Percentiles rank a stretch among this genome's conserved stretches.
Conservation (phyloP, 768 basidiomycete genomes). For the Amanita rimosa region DNA sequence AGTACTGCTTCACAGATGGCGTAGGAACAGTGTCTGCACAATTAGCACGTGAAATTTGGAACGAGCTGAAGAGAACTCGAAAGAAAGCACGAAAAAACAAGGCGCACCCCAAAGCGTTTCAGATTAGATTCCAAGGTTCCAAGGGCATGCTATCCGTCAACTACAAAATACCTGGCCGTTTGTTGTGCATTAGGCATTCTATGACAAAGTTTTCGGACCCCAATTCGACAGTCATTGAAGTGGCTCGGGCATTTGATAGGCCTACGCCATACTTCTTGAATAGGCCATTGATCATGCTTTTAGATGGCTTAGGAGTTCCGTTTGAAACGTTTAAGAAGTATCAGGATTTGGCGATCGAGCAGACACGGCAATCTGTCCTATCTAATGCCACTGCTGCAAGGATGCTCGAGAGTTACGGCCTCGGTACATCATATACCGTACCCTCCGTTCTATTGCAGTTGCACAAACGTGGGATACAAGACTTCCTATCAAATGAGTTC, state of each 20-base stretch:
- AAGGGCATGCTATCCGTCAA: slow-evolving; percentile 60
- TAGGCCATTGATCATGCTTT: slow-evolving; percentile 56
- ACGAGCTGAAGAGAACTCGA: slow-evolving; percentile 26
- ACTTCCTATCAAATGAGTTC: slow-evolving; percentile 29
- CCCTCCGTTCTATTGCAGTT: slow-evolving; percentile 40
- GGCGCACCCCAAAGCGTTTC: slow-evolving; percentile 37
- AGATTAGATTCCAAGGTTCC: slow-evolving; percentile 52
- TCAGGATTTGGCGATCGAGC: slow-evolving; percentile 39
- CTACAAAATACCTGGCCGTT: slow-evolving; percentile 33
- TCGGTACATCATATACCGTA: slow-evolving; percentile 46
- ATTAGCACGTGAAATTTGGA: slow-evolving; percentile 39
- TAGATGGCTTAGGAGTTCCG: slow-evolving; percentile 47
- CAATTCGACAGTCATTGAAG: slow-evolving; percentile 38
- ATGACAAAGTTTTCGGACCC: slow-evolving; percentile 61
- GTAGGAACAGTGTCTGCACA: slow-evolving; percentile 52
- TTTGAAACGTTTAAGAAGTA: slow-evolving; percentile 40
- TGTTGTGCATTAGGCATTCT: slow-evolving; percentile 40
- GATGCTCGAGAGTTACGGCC: slow-evolving; percentile 44
- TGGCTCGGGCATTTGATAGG: slow-evolving; percentile 52
- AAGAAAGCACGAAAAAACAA: slow-evolving; percentile 20
- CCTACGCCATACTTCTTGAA: slow-evolving; percentile 50
- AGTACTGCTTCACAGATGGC: slow-evolving; percentile 57
- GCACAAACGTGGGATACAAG: slow-evolving; percentile 32
- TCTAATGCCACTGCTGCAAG: slow-evolving; percentile 33
- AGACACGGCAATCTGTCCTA: slow-evolving; percentile 29